Evolutionary conservation across 1,284 basidiomycete genomes (phyloP).

Genomic region (Boletus mariae): DNA sequence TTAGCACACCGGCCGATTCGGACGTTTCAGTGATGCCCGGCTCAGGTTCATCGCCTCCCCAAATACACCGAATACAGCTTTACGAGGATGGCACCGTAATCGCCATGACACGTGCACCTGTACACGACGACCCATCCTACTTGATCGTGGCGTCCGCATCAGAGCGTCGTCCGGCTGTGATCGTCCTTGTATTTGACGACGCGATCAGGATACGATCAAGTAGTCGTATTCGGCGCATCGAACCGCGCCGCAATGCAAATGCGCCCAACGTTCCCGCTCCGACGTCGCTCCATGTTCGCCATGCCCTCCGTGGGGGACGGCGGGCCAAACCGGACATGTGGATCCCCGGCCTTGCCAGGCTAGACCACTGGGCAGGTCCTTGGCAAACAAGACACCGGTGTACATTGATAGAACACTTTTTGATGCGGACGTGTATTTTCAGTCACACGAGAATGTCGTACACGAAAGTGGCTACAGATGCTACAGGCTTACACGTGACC

Average conservation of each 20-base stretch:
- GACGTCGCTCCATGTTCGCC: no score
- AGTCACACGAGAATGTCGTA: neutral
- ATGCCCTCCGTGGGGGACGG: no score
- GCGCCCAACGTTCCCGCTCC: neutral
- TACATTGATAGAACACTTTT: no score
- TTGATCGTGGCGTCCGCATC: neutral
- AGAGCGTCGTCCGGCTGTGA: neutral
- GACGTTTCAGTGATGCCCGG: neutral
- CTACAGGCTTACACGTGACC: neutral
- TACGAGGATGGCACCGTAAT: neutral
- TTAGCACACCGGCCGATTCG: neutral
- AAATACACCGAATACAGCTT: no score
- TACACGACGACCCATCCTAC: no score
- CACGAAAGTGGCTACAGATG: no score
- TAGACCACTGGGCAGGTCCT: neutral
- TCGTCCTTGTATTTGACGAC: neutral
- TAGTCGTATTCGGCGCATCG: no score
- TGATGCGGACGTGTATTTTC: neutral
- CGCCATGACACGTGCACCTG: neutral
- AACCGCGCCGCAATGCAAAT: no score
- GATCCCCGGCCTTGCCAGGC: slow-evolving; percentile 1
- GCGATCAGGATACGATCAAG: neutral
- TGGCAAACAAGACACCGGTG: neutral
- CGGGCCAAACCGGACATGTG: neutral
- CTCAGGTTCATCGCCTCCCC: neutral